These are phyloP conservation scores for Oryza officinalis DNA, from an alignment of 176 grass and related monocot genomes.

Conservation along the genomic window DNA sequence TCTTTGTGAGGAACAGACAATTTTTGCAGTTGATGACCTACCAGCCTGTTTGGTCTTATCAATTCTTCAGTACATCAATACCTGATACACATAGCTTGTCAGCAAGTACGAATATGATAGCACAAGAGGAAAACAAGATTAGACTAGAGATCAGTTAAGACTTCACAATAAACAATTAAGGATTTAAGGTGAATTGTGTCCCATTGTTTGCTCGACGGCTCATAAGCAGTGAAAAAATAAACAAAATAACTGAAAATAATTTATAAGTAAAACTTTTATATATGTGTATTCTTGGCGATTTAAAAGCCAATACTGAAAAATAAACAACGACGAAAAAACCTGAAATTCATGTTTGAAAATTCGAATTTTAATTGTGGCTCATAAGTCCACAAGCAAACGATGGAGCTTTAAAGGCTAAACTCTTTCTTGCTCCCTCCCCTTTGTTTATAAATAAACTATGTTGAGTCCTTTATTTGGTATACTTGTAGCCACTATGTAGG, in stretches of 20 bases:
- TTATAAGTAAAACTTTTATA: too few species aligned
- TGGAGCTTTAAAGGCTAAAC: neutral
- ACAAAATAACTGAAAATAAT: too few species aligned
- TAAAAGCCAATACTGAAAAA: too few species aligned
- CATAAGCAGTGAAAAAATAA: too few species aligned
- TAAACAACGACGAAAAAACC: too few species aligned
- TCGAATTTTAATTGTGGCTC: too few species aligned
- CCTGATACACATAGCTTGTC: slow-evolving; percentile 1
- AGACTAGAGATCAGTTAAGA: neutral
- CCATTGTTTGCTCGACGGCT: too few species aligned
- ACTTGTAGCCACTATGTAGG: slow-evolving; percentile 27
- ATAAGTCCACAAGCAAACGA: too few species aligned
- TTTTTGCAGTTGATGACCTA: slow-evolving; percentile 6
- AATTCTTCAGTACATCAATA: neutral
- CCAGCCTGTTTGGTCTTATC: slow-evolving; percentile 6
- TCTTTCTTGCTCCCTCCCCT: neutral
- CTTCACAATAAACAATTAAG: neutral
- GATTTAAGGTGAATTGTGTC: neutral
- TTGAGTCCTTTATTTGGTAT: slow-evolving; percentile 27
- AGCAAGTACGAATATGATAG: neutral
- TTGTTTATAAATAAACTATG: neutral
- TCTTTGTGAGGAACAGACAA: slow-evolving; percentile 13
- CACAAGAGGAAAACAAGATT: neutral
- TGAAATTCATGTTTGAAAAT: too few species aligned
- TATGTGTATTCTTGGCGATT: too few species aligned